phyloP scores from a whole-genome alignment of 192 early-diverging fungal species.

The Chytriomyces confervae region DNA sequence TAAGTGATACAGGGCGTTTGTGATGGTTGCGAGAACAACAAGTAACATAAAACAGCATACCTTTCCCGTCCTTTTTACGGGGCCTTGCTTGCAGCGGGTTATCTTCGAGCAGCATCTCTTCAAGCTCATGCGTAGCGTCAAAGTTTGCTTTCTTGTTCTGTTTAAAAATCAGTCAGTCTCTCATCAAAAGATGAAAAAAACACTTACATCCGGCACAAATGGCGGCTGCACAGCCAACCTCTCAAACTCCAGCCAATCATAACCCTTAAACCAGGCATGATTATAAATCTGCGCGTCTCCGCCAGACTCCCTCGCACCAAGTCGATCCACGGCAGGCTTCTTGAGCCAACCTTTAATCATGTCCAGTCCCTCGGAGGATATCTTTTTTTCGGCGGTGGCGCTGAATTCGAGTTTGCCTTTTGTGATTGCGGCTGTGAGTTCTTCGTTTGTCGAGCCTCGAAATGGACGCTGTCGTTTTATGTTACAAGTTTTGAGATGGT shows the following conservation, averaged over 20 bases:
- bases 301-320: conserved; percentile 74
- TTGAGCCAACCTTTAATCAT: conserved; percentile 60
- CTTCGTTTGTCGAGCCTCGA: conserved; percentile 73
- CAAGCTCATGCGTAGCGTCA: conserved; percentile 72
- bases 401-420: conserved; percentile 72
- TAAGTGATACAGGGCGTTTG: neutral
- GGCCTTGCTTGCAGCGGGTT: conserved; percentile 50
- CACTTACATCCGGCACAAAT: conserved; percentile 57
- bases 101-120: conserved; percentile 74
- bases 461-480: conserved; percentile 61
- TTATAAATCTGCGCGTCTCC: conserved; percentile 63
- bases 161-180: no score
- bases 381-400: conserved; percentile 41
- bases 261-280: conserved; percentile 49
- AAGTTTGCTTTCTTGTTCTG: conserved; percentile 69
- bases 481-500: neutral
- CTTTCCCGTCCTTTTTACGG: conserved; percentile 33
- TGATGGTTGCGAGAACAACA: no score
- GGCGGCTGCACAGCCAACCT: conserved; percentile 46
- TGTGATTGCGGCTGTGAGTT: conserved; percentile 71
- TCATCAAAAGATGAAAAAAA: no score
- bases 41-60: no score
- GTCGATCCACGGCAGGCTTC: conserved; percentile 72
- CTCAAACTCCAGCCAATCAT: conserved; percentile 51
- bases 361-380: conserved; percentile 29